Conservation (phyloP, 106 monocot genomes). For the Ottelia alismoides region DNA sequence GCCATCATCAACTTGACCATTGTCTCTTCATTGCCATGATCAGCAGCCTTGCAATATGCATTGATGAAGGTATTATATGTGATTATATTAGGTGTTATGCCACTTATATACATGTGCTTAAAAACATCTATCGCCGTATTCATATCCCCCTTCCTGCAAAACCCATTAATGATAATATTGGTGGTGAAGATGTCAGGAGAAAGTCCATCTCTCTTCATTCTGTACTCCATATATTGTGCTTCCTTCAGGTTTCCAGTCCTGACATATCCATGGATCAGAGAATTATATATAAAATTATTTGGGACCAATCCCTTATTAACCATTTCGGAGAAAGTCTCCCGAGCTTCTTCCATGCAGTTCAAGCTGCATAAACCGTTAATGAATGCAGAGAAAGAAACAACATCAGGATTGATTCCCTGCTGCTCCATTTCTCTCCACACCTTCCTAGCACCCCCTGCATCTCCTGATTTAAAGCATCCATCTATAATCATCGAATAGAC, state of each 20-base stretch:
- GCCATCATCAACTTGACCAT: slow-evolving; percentile 44
- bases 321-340: slow-evolving; percentile 49
- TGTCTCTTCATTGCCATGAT: slow-evolving; percentile 31
- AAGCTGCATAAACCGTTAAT: slow-evolving; percentile 66
- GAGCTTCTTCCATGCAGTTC: slow-evolving; percentile 41
- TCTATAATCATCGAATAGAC: slow-evolving; percentile 57
- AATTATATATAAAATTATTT: slow-evolving; percentile 78
- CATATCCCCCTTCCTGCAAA: slow-evolving; percentile 36
- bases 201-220: slow-evolving; percentile 58
- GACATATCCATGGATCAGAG: slow-evolving; percentile 57
- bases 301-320: slow-evolving; percentile 53
- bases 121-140: slow-evolving; percentile 24
- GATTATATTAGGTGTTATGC: slow-evolving; percentile 45
- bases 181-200: slow-evolving; percentile 72
- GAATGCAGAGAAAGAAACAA: slow-evolving; percentile 75
- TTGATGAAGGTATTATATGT: slow-evolving; percentile 77
- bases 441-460: slow-evolving; percentile 30
- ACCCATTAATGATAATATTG: slow-evolving; percentile 81
- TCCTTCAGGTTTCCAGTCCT: slow-evolving; percentile 41
- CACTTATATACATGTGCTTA: slow-evolving; percentile 27
- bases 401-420: slow-evolving; percentile 44
- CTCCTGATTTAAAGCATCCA: slow-evolving; percentile 58
- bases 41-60: slow-evolving; percentile 38
- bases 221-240: slow-evolving; percentile 41
- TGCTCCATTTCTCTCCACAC: slow-evolving; percentile 62